phyloP scores from a whole-genome alignment of 331 rosid species.

The Prunus yedoensis region DNA sequence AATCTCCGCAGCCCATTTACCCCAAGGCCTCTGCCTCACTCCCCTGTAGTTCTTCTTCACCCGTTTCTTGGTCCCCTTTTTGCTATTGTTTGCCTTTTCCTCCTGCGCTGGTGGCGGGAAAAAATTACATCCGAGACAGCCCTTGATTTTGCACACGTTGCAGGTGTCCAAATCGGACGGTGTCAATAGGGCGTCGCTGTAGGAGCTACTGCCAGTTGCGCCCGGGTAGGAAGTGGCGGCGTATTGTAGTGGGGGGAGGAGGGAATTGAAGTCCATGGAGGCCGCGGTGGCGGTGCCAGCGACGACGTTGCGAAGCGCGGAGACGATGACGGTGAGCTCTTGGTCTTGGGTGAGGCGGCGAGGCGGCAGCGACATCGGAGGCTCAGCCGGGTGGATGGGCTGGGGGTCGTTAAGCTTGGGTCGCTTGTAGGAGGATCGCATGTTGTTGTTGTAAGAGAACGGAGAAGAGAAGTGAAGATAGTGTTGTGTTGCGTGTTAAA shows the following conservation, averaged over 20 bases:
- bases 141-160: conserved; percentile 45
- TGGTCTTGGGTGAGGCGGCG: conserved; percentile 53
- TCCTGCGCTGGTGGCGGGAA: conserved; percentile 31
- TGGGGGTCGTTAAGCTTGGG: not conserved
- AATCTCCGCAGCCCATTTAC: conserved; percentile 55
- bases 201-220: not conserved
- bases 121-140: conserved; percentile 67
- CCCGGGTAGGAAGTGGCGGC: not conserved
- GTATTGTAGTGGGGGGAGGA: not conserved
- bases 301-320: conserved; percentile 67
- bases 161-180: conserved; percentile 42
- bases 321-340: conserved; percentile 69
- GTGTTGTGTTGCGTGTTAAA: not conserved
- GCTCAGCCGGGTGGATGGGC: not conserved
- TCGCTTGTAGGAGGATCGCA: conserved; percentile 31
- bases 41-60: conserved; percentile 48
- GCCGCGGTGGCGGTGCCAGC: conserved; percentile 42
- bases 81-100: not conserved
- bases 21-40: conserved; percentile 55
- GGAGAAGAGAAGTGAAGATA: not conserved
- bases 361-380: not conserved
- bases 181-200: not conserved
- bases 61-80: conserved; percentile 23
- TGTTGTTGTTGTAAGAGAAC: not conserved
- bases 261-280: conserved; percentile 9